Evolutionary conservation across 208 protist species (phyloP), one percentile per base, ranked within the genome.

Genomic region (Acanthamoeba sp.): DNA sequence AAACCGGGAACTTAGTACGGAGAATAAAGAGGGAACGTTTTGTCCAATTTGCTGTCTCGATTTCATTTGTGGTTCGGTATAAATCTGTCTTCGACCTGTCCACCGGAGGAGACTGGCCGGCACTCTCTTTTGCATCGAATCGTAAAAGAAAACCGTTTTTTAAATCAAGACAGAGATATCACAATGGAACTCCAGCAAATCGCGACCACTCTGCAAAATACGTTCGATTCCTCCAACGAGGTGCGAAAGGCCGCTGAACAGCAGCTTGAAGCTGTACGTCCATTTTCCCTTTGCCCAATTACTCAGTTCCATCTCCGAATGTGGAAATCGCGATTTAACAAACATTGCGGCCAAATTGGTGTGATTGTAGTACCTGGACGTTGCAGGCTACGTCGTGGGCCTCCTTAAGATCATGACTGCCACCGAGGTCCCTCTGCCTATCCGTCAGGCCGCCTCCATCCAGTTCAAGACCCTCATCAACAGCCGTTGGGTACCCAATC

Each of bases 391-490:
- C 22, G 80, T 62, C 48, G 45, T 88, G 45, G 48, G 32, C 20
- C 52, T 88, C 32, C 27, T 88, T 12, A 55, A 88, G 45, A 88
- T 88, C 45, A 88, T 88, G 80, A 88, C 80, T 20, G 18, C 48
- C 27, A 42, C 48, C n/a, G 80, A 88, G 42, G 80, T 88, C 18
- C 45, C 80, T 22, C 14, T 42, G 80, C 80, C 80, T 3, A 55
- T 88, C 18, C 80, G 80, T 24, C 80, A 64, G 32, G 42, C 80
- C 45, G 80, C 80, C 48, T 32, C 80, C 80, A 62, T 88, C 45
- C 42, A 88, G 29, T 88, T 88, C 80, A 88, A 88, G 45, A 88
- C 22, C 14, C 32, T 62, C 45, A 62, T 88, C 80, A n/a, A 62
- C 80, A 40, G 16, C 32, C 80, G 42, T 6, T 88, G 80, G 80